Evolutionary conservation across 805 yeast genomes (phyloP).

Genomic region (Cyberlindnera xishuangbannaensis): DNA sequence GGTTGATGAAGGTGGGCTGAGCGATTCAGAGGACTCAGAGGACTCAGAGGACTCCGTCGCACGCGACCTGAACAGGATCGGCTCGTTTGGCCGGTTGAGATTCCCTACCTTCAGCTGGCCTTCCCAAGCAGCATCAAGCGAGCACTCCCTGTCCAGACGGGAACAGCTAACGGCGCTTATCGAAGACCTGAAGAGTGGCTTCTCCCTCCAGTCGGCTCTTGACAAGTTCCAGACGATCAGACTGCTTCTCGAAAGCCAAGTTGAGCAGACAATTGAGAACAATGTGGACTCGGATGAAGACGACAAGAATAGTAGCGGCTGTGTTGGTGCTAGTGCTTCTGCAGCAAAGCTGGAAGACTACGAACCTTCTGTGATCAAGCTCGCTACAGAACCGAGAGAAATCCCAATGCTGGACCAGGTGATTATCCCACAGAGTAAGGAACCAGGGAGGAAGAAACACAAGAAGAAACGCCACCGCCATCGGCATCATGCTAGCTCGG

Average conservation of each 20-base stretch:
- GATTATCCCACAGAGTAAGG: conserved; percentile 41
- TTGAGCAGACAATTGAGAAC: conserved; percentile 27
- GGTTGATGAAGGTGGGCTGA: conserved; percentile 7
- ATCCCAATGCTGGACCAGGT: conserved; percentile 48
- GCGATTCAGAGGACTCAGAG: too few relatives aligned
- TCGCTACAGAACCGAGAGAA: conserved; percentile 41
- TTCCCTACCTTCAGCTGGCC: conserved; percentile 21
- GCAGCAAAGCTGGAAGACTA: too few relatives aligned
- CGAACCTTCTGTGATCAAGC: conserved; percentile 52
- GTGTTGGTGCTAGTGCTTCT: too few relatives aligned
- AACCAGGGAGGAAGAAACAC: conserved; percentile 17
- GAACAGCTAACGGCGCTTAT: conserved; percentile 30
- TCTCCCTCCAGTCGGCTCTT: conserved; percentile 44
- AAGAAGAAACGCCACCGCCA: conserved; percentile 7
- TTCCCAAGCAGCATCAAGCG: conserved; percentile 1
- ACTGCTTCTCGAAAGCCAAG: conserved; percentile 25
- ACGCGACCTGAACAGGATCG: conserved; percentile 47
- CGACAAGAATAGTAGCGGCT: too few relatives aligned
- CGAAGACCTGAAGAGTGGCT: conserved; percentile 37
- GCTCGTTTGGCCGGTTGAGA: conserved; percentile 27
- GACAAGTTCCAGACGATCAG: conserved; percentile 41
- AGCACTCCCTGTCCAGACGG: conserved; percentile 17
- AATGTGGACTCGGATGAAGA: conserved; percentile 25
- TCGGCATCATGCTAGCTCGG: conserved; percentile 11
- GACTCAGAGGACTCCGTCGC: conserved; percentile 33